Base-by-base conservation (phyloP, 805 yeast genomes). In the Saccharomycopsis malanga region DNA sequence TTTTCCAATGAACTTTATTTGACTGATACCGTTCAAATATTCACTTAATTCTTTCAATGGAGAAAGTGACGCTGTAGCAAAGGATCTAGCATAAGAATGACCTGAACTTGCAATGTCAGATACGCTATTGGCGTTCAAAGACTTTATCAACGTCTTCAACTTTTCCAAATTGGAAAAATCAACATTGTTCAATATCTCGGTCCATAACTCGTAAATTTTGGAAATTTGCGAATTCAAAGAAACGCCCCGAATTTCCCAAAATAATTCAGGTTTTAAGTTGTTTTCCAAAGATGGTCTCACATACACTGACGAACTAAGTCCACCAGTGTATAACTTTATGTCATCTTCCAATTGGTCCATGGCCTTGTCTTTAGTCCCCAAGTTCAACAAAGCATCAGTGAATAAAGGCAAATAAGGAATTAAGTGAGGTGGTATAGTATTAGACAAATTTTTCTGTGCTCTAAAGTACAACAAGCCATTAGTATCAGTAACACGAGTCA, bases 61-160 rank as follows among this genome's bases (percentile, higher is more conserved):
- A 1, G 87, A 78, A 3, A 87, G 63, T 24, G 75, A 72, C 0
- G 95, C 73, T 21, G 77, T 69, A 2, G 95, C 81, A 56, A 69
- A 75, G 4, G 79, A 70, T 55, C 79, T 73, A 2, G 98, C 96
- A 64, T 75, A 89, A 1, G 81, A 68, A 60, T 93, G 97, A 0
- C 98, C 98, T 47, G 83, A 70, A 48, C 89, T 93, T 7, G 96
- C 89, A 44, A 93, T 78, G 4, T 75, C 70, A 57, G 89, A 81
- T 48, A 87, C 68, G 58, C 86, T 85, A 56, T 87, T 89, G 29
- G 88, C 80, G 0, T 85, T 83, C 57, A 83, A 62, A 35, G 82
- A 75, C 57, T 83, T 83, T 36, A 93, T 77, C 58, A 93, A 69
- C 1, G 84, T 77, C 48, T 77, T 70, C 49, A 93, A 69, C 58